Conservation (phyloP, 495 filamentous ascomycete species). For the Penicillium bovifimosum region DNA sequence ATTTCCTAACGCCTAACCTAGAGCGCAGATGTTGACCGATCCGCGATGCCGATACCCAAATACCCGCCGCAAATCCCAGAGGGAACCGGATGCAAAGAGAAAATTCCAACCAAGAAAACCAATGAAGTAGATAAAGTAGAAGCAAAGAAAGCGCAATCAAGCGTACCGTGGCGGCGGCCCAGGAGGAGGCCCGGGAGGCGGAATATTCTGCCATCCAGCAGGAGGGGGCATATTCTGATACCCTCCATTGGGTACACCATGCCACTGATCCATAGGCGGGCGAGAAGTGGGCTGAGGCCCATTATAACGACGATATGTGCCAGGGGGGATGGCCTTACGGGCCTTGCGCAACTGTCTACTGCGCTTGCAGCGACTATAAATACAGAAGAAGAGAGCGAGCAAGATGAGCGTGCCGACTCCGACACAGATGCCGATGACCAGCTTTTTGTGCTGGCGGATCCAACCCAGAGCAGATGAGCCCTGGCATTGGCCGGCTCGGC, state of each 20-base stretch:
- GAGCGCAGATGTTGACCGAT: background rate
- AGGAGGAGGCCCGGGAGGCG: slow-evolving; percentile 18
- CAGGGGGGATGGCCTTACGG: slow-evolving; percentile 23
- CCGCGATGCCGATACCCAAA: slow-evolving; percentile 4
- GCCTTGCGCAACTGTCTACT: slow-evolving; percentile 24
- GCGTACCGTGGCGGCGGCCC: slow-evolving; percentile 11
- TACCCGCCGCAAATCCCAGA: background rate
- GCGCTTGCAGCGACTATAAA: slow-evolving; percentile 44
- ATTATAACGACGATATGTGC: slow-evolving; percentile 17
- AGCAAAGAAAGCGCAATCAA: slow-evolving; percentile 8
- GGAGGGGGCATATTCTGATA: slow-evolving; percentile 21
- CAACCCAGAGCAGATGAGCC: slow-evolving; percentile 60
- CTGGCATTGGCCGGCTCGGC: slow-evolving; percentile 65
- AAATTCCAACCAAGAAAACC: background rate
- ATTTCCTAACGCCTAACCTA: background rate
- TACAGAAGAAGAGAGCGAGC: slow-evolving; percentile 55
- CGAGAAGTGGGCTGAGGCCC: slow-evolving; percentile 22
- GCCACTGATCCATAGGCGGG: slow-evolving; percentile 25
- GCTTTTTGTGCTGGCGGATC: slow-evolving; percentile 63
- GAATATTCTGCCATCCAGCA: slow-evolving; percentile 20
- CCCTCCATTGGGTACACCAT: slow-evolving; percentile 17
- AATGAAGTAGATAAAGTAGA: background rate
- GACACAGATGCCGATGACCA: slow-evolving; percentile 67
- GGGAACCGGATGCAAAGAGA: background rate
- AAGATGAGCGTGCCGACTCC: slow-evolving; percentile 65